A percentile compares a stretch with the other conserved stretches of the same genome.
Conservation (phyloP, 495 filamentous ascomycete genomes). For the Elaphomyces granulatus region DNA sequence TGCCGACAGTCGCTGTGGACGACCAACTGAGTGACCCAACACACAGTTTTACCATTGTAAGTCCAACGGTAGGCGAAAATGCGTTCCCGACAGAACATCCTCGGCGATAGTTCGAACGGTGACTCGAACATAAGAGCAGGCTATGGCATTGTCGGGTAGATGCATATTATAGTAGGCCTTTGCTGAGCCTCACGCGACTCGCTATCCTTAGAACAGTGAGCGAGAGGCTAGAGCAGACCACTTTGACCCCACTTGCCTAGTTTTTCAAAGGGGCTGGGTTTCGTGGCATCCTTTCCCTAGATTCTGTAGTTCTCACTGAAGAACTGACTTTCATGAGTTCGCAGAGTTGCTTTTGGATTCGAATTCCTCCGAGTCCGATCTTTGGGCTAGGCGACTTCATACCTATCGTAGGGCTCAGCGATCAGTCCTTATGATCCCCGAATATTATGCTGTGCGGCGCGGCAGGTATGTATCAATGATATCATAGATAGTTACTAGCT, state of each 20-base stretch:
- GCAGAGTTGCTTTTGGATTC: too few relatives aligned
- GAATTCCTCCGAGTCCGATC: too few relatives aligned
- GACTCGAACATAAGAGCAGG: slow-evolving; percentile 15
- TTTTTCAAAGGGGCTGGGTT: slow-evolving; percentile 9
- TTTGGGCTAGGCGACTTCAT: too few relatives aligned
- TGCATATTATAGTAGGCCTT: slow-evolving; percentile 9
- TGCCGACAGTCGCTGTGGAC: slow-evolving; percentile 19
- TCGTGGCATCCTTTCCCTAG: slow-evolving; percentile 13
- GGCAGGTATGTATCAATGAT: too few relatives aligned
- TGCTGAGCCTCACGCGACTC: slow-evolving; percentile 13
- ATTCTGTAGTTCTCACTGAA: slow-evolving; percentile 22
- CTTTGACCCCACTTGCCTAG: neutral
- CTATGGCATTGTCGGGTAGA: slow-evolving; percentile 8
- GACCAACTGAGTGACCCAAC: slow-evolving; percentile 28
- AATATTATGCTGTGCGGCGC: too few relatives aligned
- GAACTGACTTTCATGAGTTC: too few relatives aligned
- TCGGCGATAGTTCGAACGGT: too few relatives aligned
- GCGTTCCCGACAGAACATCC: slow-evolving; percentile 19
- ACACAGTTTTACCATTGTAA: slow-evolving; percentile 12
- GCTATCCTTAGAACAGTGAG: slow-evolving; percentile 9
- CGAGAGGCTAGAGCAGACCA: slow-evolving; percentile 2
- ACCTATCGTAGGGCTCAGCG: too few relatives aligned
- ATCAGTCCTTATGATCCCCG: too few relatives aligned
- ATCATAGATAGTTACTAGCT: too few relatives aligned
- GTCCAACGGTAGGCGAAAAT: slow-evolving; percentile 23